Evolutionary conservation across 768 basidiomycete species (phyloP), one percentile per base, ranked within the genome.

Genomic region (Phlebiopsis gigantea): DNA sequence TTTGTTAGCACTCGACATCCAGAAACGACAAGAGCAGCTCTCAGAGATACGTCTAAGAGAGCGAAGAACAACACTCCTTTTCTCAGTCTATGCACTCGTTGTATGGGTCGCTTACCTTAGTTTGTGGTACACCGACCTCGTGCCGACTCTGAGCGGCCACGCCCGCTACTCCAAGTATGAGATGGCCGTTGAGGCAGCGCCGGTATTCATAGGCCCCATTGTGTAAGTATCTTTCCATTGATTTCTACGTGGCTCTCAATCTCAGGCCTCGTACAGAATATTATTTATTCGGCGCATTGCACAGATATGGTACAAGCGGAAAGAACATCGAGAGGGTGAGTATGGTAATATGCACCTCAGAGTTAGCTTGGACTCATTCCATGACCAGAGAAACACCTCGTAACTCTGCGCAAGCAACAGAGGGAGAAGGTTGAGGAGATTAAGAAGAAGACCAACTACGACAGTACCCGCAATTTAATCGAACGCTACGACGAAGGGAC

Each of bases 391-490:
- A 88, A 83, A 68, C 83, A 84, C 2, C 77, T 98, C 17, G 85
- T 87, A 55, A 70, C 71, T 1, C 75, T 94, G 3, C 78, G 88
- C 66, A 87, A 86, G 65, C 77, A 87, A 65, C 93, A 95, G 60
- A 86, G 90, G 19, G 77, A 79, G 22, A 93, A 90, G 66, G 81
- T 99, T 34, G 93, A 96, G 61, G 95, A 97, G 63, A 91, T 98
- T 62, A 99, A 99, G 79, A 93, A 93, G 75, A 93, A 90, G 69
- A 98, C 95, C 1, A 96, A 98, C 63, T 99, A 91, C 71, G 92
- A 99, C 68, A 83, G 83, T 10, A 99, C 94, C 26, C 85, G 90
- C 52, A 91, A 88, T 63, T 77, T 99, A 45, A 77, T 99, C 17
- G 93, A 96, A 68, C 83, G 85, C 56, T 98, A 97, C 64, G 96